Percentiles rank a stretch among this genome's conserved stretches.
phyloP scores from a whole-genome alignment of 805 yeast species.

The Candida dendrica region DNA sequence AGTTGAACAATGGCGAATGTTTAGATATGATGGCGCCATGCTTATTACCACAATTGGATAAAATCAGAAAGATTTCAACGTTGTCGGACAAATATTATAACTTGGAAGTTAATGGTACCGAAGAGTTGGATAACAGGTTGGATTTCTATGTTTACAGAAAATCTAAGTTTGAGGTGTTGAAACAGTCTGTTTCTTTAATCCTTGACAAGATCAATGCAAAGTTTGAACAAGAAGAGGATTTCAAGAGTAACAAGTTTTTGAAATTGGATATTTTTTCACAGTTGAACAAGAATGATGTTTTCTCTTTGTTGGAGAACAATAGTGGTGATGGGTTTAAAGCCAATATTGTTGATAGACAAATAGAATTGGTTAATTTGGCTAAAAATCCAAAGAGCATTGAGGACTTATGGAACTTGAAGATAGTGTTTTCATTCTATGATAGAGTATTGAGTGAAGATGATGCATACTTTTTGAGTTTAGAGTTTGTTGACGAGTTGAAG shows the following conservation, averaged over 20 bases:
- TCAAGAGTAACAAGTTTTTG: constrained; percentile 3
- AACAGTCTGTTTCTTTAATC: constrained; percentile 26
- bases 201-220: constrained; percentile 14
- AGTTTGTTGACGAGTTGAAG: constrained; percentile 47
- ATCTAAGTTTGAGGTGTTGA: constrained; percentile 22
- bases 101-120: constrained; percentile 31
- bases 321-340: constrained; percentile 23
- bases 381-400: constrained; percentile 34
- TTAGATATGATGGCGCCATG: constrained; percentile 49
- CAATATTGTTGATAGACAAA: constrained; percentile 46
- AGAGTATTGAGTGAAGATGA: constrained; percentile 26
- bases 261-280: constrained; percentile 9
- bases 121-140: constrained; percentile 21
- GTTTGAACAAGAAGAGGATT: constrained; percentile 7
- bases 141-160: constrained; percentile 44
- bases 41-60: constrained; percentile 52
- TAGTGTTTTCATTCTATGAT: constrained; percentile 58
- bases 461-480: constrained; percentile 35
- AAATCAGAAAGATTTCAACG: constrained; percentile 41
- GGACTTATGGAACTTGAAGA: constrained; percentile 56
- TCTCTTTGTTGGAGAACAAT: constrained; percentile 6
- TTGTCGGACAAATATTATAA: constrained; percentile 45
- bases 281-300: constrained; percentile 13
- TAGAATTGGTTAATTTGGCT: constrained; percentile 41
- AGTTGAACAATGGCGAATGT: constrained; percentile 30